Evolutionary conservation across 257 asterid genomes (phyloP), one percentile per base, ranked within the genome.

Genomic region (Paraleonurus japonicus): DNA sequence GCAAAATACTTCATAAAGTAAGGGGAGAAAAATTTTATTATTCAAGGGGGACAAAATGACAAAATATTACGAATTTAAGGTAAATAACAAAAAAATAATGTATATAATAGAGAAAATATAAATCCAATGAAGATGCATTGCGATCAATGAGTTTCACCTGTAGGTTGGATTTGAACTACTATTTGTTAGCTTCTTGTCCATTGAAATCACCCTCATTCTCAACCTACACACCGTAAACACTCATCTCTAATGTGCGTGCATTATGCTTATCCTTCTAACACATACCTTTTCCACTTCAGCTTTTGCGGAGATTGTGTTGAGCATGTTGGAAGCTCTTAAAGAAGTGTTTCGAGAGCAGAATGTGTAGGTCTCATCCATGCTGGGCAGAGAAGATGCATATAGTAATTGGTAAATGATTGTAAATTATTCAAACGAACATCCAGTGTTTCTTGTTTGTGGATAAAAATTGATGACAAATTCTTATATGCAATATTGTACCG

Each of bases 271-370:
- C 27, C 0, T n/a, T 64, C 62, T 37, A 37, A 37, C 45, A 33
- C 57, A 51, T 15, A 16, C 22, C 8, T 61, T 32, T 19, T 73
- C 55, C 24, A 17, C 65, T 69, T 50, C 96, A 94, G 99, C 99
- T 28, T 94, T 88, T 75, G 98, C 98, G 57, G 99, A 94, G 83
- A 85, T 85, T 20, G 95, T 95, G 50, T 70, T 88, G 89, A 83
- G 85, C 85, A 74, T 94, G 77, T 84, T 93, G 12, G 76, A 75
- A 65, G 86, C 90, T 73, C 89, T 94, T 47, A 84, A 85, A 75
- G 88, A 86, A 69, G 55, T 72, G 68, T 76, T 83, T 61, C 72
- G 84, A 2, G 83, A 78, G 57, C 79, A 68, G 41, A 74, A 61
- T 54, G 69, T 83, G 4, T 81, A 85, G 87, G 39, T 60, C 39